Evolutionary conservation across 2,329 filamentous ascomycete species (phyloP), one percentile per base, ranked within the genome.

Genomic region (Microdochium paspali): DNA sequence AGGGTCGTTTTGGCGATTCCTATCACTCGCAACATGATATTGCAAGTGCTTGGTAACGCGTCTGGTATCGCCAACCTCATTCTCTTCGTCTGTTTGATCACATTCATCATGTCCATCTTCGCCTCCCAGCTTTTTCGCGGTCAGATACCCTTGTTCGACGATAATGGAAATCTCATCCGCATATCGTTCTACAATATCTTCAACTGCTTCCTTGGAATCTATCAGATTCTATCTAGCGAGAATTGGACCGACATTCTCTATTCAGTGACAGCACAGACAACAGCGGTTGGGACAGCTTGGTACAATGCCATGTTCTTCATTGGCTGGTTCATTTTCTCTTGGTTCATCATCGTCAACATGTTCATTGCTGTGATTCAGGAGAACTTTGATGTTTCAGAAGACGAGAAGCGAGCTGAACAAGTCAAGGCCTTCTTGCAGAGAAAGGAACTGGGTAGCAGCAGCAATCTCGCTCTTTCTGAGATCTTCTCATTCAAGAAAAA

Each of bases 321-420:
- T 53, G 77, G 90, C 55, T 98, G 93, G 93, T 97, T 95, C 66
- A 93, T 95, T 49, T 76, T 98, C 40, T 79, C 90, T 5, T 96
- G 94, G 65, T 91, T 97, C 62, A 95, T 98, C 68, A 79, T 97
- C 51, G 71, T 98, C 70, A 98, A 97, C 62, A 98, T 98, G 93
- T 98, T 98, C 73, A 97, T 98, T 87, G 93, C 93, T 74, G 93
- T 98, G 69, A 98, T 98, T 54, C 93, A 98, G 65, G 93, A 98
- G 62, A 98, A 95, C 60, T 98, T 98, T 62, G 93, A 98, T 67
- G 90, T 98, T 24, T 95, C 90, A 3, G 93, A 98, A 63, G 94
- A 98, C 61, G 90, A 97, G 64, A 98, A 98, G 68, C 89, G 94
- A 20, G 69, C 97, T 51, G 89, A 97, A 62, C 94, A 98, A 67